phyloP scores from a whole-genome alignment of 139 green algal genomes.

The Chlorella sp. region DNA sequence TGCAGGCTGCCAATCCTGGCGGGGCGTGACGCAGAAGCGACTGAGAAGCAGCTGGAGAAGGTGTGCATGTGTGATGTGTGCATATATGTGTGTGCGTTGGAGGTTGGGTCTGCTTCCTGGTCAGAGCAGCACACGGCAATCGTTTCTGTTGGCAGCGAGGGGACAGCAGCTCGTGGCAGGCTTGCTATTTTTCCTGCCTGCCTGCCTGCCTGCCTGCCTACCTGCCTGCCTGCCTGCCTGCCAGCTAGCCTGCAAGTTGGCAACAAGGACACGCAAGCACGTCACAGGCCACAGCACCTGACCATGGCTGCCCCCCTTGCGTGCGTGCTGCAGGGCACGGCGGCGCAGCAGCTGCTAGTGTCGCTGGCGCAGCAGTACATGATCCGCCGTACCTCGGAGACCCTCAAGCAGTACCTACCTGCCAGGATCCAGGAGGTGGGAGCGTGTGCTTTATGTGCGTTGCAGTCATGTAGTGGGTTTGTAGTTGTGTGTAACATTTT shows the following conservation, averaged over 20 bases:
- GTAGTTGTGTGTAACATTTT: no score
- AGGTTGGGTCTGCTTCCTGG: no score
- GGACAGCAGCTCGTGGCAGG: not conserved
- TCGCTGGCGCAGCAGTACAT: conserved; percentile 96
- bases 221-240: conserved; percentile 30
- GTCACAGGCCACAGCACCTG: not conserved
- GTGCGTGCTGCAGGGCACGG: not conserved
- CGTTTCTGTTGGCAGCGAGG: not conserved
- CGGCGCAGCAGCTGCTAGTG: conserved; percentile 47
- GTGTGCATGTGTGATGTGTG: not conserved
- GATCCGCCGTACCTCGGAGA: conserved; percentile 89
- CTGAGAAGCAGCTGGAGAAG: conserved; percentile 29
- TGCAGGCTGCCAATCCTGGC: conserved; percentile 70
- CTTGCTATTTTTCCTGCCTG: not conserved
- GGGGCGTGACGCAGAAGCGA: conserved; percentile 84
- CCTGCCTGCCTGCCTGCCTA: conserved; percentile 24
- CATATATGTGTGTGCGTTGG: not conserved
- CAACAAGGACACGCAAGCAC: conserved; percentile 38
- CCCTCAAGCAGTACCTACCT: conserved; percentile 90
- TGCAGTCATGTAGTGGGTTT: not conserved
- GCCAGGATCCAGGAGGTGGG: conserved; percentile 80
- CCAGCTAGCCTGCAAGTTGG: no score
- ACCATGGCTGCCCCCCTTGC: not conserved
- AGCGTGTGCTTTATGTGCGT: not conserved
- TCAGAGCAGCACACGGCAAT: not conserved